Percentiles rank a stretch among this genome's conserved stretches.
Conservation (phyloP, 352 stramenopile species). For the Pythium coloratum region DNA sequence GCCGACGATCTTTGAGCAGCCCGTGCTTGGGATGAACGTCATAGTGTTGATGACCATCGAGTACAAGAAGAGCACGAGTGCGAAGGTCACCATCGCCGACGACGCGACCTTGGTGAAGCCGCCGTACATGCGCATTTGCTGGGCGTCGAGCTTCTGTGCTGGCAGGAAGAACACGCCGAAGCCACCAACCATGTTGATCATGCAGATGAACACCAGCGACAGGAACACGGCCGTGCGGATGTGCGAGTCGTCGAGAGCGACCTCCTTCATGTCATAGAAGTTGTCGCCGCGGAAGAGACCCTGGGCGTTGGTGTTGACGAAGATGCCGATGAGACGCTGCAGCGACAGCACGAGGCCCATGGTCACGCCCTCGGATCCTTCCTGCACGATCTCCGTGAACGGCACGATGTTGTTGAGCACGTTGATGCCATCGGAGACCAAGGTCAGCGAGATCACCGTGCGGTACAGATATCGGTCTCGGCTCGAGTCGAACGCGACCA, state of each 20-base stretch:
- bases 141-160: slow-evolving; percentile 56
- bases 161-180: slow-evolving; percentile 41
- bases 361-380: slow-evolving; percentile 30
- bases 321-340: slow-evolving; percentile 32
- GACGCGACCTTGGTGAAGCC: slow-evolving; percentile 56
- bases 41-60: slow-evolving; percentile 51
- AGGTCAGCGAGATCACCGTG: slow-evolving; percentile 26
- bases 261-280: slow-evolving; percentile 21
- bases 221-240: slow-evolving; percentile 28
- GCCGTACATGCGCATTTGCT: slow-evolving; percentile 64
- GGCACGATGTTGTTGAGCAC: slow-evolving; percentile 36
- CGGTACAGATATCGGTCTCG: slow-evolving; percentile 28
- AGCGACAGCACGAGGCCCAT: slow-evolving; percentile 32
- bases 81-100: slow-evolving; percentile 54
- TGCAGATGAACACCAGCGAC: slow-evolving; percentile 33
- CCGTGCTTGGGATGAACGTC: slow-evolving; percentile 19
- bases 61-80: slow-evolving; percentile 62
- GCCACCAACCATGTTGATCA: slow-evolving; percentile 32
- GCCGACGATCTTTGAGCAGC: slow-evolving; percentile 16
- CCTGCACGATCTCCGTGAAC: slow-evolving; percentile 36
- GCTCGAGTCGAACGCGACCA: slow-evolving; percentile 13
- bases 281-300: slow-evolving; percentile 33
- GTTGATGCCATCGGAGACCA: slow-evolving; percentile 30
- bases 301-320: slow-evolving; percentile 32
- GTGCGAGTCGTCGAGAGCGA: slow-evolving; percentile 21